These are phyloP conservation scores for Combretum micranthum DNA, from an alignment of 345 rosid species.

Conservation along the genomic window DNA sequence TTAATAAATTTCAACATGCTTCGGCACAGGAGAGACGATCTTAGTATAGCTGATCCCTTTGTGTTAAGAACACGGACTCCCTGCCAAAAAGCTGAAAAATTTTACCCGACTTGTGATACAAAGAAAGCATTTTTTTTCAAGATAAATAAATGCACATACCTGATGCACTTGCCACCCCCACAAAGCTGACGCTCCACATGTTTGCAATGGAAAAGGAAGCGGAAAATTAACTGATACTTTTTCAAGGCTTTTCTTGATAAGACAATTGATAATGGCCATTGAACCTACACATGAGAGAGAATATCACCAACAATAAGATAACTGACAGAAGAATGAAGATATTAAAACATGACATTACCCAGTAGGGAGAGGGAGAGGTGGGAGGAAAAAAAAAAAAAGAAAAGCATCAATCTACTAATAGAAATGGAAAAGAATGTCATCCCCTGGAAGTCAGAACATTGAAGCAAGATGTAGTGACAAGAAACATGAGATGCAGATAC, in stretches of 20 bases:
- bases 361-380: no score
- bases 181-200: slow-evolving; percentile 96
- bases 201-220: slow-evolving; percentile 86
- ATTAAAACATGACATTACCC: no score
- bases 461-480: no score
- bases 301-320: slow-evolving; percentile 7
- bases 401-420: no score
- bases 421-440: no score
- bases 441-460: no score
- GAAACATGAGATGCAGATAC: no score
- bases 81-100: slow-evolving; percentile 36
- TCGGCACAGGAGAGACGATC: slow-evolving; percentile 94
- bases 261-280: slow-evolving; percentile 93
- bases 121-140: slow-evolving; percentile 2
- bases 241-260: slow-evolving; percentile 82
- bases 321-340: not conserved
- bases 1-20: slow-evolving; percentile 94
- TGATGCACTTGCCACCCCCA: slow-evolving; percentile 96
- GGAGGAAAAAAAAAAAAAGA: no score
- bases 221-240: slow-evolving; percentile 89
- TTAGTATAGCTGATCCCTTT: slow-evolving; percentile 67
- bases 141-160: slow-evolving; percentile 34
- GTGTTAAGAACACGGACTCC: slow-evolving; percentile 66
- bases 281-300: slow-evolving; percentile 46
- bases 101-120: slow-evolving; percentile 16